phyloP scores from a whole-genome alignment of 805 yeast species.

The Candida andamanensis region DNA sequence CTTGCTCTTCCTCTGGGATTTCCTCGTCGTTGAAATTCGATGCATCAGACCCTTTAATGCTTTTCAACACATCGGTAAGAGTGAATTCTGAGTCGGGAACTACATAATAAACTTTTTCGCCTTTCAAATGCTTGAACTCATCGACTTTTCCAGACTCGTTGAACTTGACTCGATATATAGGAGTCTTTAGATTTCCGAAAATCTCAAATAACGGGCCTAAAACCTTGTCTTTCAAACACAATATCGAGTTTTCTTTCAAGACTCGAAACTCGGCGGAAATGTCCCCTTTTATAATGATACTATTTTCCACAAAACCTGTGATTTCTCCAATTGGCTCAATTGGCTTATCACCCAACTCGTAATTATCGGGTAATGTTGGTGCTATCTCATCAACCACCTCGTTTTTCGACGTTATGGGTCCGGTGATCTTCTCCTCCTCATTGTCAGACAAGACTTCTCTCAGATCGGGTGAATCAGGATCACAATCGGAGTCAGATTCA shows the following conservation, averaged over 20 bases:
- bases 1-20: slow-evolving; percentile 87
- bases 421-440: slow-evolving; percentile 42
- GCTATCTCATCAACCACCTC: slow-evolving; percentile 69
- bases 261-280: slow-evolving; percentile 82
- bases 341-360: slow-evolving; percentile 56
- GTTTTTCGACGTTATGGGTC: slow-evolving; percentile 74
- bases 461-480: slow-evolving; percentile 18
- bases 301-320: slow-evolving; percentile 62
- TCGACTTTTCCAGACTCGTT: slow-evolving; percentile 45
- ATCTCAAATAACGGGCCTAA: slow-evolving; percentile 83
- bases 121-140: slow-evolving; percentile 43
- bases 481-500: slow-evolving; percentile 14
- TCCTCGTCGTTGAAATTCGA: slow-evolving; percentile 95
- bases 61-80: slow-evolving; percentile 66
- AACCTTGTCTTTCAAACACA: slow-evolving; percentile 70
- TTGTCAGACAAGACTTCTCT: slow-evolving; percentile 45
- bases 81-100: slow-evolving; percentile 77
- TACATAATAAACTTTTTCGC: slow-evolving; percentile 64
- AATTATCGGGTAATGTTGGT: slow-evolving; percentile 63
- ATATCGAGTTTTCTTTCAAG: slow-evolving; percentile 71
- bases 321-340: slow-evolving; percentile 71
- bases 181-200: slow-evolving; percentile 81
- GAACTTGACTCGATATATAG: slow-evolving; percentile 74
- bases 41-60: slow-evolving; percentile 86
- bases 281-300: slow-evolving; percentile 65